Base-by-base conservation (phyloP, 768 basidiomycete species). In the Roridomyces roridus region DNA sequence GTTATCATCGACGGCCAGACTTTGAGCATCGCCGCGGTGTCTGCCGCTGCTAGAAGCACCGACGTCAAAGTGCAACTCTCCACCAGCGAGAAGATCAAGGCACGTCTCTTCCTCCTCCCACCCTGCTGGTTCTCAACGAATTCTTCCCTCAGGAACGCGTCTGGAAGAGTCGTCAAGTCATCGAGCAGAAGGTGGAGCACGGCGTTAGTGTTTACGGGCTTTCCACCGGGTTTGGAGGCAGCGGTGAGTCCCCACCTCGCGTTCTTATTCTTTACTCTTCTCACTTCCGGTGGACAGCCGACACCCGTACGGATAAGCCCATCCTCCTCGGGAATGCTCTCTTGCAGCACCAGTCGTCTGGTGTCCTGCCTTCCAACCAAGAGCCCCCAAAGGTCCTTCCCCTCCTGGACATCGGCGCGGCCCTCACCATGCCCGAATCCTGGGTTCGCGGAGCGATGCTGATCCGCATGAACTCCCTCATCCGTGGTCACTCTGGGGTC, bases 391-490 rank as follows among this genome's bases (percentile, higher is more conserved):
- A 77, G 42, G 75, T 75, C 17, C 75, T 92, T 5, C 88, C 92
- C 11, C 80, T 93, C 25, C 77, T 83, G 17, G 90, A 93, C 63
- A 87, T 88, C 0, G 74, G 82, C 34, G 83, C 87, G 10, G 84
- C 85, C 29, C 15, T 34, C 26, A 83, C 77, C 47, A 94, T 95
- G 91, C 93, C 93, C 4, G 87, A 91, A 59, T 77, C 92, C 4
- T 94, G 94, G 90, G 92, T 94, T 43, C 84, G 92, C 23, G 90
- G 87, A 34, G 89, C 90, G 0, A 91, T 92, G 63, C 71, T 90
- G 23, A 80, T 93, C 58, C 85, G 91, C 60, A 87, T 89, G 82
- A 93, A 93, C 70, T 90, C 89, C 0, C 81, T 93, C 46, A 86
- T 91, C 63, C 85, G 91, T 37, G 91, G 89, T 0, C 91, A 92